Evolutionary conservation across 2,329 filamentous ascomycete genomes (phyloP), one percentile per base, ranked within the genome.

Genomic region (Aspergillus puulaauensis): DNA sequence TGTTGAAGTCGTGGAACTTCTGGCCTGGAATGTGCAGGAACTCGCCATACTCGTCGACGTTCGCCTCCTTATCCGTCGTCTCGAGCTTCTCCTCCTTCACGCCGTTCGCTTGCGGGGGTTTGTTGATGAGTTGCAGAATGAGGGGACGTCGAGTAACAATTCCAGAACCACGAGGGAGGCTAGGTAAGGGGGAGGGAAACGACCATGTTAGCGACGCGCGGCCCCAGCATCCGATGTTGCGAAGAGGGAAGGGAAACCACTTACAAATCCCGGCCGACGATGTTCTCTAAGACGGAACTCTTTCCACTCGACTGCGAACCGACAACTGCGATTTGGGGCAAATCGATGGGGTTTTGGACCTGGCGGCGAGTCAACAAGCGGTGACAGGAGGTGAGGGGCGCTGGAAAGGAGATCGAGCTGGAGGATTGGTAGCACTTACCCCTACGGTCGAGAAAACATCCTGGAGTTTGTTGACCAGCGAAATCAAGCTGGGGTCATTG

Each of bases 401-500:
- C 53, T 12, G 50, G 41, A 51, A 37, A 54, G 49, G 17, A 49
- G 51, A 59, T 15, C 49, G 39, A 56, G 48, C 52, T 56, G 53
- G 19, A 48, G 35, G 49, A 35, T 8, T 27, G 17, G 14, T 21
- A 58, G 48, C 24, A 83, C 86, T 66, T 81, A 89, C 86, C 68
- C 95, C 95, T 68, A 99, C 95, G 43, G 95, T 98, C 62, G 93
- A 89, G 75, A 99, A 99, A 68, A 99, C 95, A 91, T 99, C 95
- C 77, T 99, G 95, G 48, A 99, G 88, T 83, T 96, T 98, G 83
- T 99, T 99, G 75, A 99, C 95, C 68, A 98, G 89, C 33, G 86
- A 88, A 69, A 89, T 89, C 68, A 89, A 80, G 64, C 81, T 81
- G 24, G 86, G 86, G 69, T 89, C 86, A 72, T 89, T 89, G 61